Evolutionary conservation across 108 stramenopile genomes (phyloP), one percentile per base, ranked within the genome.

Genomic region (Nitzschia sp.): DNA sequence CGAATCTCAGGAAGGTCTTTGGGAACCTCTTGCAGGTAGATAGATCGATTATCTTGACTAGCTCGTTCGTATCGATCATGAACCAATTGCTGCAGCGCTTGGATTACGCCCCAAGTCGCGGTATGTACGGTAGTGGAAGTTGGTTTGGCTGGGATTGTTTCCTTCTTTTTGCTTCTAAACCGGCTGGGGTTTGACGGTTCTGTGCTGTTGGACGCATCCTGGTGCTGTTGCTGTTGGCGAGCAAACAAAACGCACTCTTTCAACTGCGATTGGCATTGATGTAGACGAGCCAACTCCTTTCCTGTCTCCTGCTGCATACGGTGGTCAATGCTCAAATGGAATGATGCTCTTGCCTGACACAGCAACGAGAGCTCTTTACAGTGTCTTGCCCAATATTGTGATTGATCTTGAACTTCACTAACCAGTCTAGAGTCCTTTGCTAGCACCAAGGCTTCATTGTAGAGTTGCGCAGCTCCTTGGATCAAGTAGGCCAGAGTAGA

Each of bases 391-490:
- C 80, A 84, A 59, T 71, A 46, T 54, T 62, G 19, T 37, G 69
- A 44, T 2, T 25, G 67, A n/a, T 65, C 59, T 8, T 73, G 80
- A 25, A 84, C 61, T 57, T 81, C 75, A 0, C 72, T 70, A 20
- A 71, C 52, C 14, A 84, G 57, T n/a, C 79, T 59, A 8, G 80
- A 69, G 69, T 81, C 83, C 53, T 78, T 65, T 8, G 80, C 59
- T 15, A 48, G 12, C 12, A 25, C 38, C 55, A 84, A 57, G 1
- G 83, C 80, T 29, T 80, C 77, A 41, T 81, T 81, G 57, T 67
- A 84, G 21, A 75, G 39, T 0, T 41, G 46, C 0, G 73, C 73
- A 8, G 79, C 76, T 10, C 63, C 73, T 54, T 73, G 69, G 7
- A 75, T 52, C 52, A 84, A 51, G 37, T 63, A 69, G 42, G 80